These are phyloP conservation scores for Raffaelea ambrosiae DNA, from an alignment of 2,329 filamentous ascomycete genomes.

Conservation along the genomic window DNA sequence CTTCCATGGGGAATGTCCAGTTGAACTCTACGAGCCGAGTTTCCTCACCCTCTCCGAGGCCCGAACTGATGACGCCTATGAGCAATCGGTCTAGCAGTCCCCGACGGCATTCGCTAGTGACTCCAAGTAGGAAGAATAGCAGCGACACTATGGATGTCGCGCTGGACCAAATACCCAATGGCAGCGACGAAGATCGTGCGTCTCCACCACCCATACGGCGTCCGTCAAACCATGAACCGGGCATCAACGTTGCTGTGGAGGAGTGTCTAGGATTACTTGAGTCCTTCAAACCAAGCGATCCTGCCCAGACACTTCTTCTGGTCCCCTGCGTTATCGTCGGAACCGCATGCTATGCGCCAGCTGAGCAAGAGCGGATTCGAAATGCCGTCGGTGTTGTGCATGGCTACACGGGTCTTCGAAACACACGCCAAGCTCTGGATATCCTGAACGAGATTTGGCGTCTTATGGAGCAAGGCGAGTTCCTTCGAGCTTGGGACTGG, in stretches of 20 bases:
- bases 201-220: conserved; percentile 40
- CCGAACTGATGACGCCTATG: conserved; percentile 6
- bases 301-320: conserved; percentile 49
- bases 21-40: conserved; percentile 23
- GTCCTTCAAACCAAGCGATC: conserved; percentile 47
- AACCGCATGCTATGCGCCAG: conserved; percentile 45
- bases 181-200: conserved; percentile 7
- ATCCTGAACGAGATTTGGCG: conserved; percentile 52
- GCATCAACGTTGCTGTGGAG: conserved; percentile 46
- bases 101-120: conserved; percentile 16
- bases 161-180: neutral
- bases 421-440: conserved; percentile 44
- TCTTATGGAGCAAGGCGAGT: conserved; percentile 49
- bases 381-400: conserved; percentile 41
- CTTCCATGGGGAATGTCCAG: conserved; percentile 2
- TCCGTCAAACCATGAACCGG: conserved; percentile 39
- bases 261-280: conserved; percentile 47
- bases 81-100: conserved; percentile 3
- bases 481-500: conserved; percentile 56
- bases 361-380: conserved; percentile 44
- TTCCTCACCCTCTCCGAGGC: conserved; percentile 20
- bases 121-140: too few species aligned
- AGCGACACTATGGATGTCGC: too few species aligned
- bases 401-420: conserved; percentile 51
- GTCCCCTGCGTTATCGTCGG: conserved; percentile 54